phyloP scores from a whole-genome alignment of 768 basidiomycete genomes.

The Tulasnella calospora region DNA sequence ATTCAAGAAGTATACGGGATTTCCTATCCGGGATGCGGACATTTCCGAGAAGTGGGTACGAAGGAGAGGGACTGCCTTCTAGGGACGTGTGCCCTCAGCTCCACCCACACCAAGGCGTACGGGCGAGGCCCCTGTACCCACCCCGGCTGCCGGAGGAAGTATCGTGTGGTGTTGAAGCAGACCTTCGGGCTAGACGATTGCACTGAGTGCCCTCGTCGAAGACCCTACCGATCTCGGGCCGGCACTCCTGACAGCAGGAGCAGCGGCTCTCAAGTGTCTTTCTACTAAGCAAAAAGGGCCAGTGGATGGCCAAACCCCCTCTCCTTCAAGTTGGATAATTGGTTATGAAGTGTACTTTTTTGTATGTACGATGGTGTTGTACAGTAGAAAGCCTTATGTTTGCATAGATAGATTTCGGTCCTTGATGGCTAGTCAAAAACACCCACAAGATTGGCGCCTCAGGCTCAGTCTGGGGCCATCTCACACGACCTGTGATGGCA shows the following conservation, averaged over 20 bases:
- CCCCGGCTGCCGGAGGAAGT: slow-evolving; percentile 2
- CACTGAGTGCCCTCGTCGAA: slow-evolving; percentile 6
- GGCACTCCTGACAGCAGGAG: slow-evolving; percentile 3
- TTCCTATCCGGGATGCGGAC: slow-evolving; percentile 5
- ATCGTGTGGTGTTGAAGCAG: slow-evolving; percentile 15
- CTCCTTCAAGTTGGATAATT: background rate
- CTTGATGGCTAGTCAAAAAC: background rate
- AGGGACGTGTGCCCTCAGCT: slow-evolving; percentile 17
- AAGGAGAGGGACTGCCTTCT: slow-evolving; percentile 17
- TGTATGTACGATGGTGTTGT: background rate
- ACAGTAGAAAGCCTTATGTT: no score
- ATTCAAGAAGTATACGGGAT: slow-evolving; percentile 16
- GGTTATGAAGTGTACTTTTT: background rate
- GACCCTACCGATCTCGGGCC: background rate
- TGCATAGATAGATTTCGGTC: no score
- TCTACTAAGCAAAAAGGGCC: background rate
- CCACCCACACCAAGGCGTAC: background rate
- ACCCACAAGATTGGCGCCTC: slow-evolving; percentile 2
- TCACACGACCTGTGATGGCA: background rate
- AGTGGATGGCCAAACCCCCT: background rate
- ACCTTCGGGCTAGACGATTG: background rate
- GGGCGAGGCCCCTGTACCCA: background rate
- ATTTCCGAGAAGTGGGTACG: slow-evolving; percentile 13
- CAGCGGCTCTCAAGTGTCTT: slow-evolving; percentile 2
- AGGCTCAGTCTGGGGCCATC: background rate